These are phyloP conservation scores for Lentithecium fluviatile DNA, from an alignment of 495 filamentous ascomycete genomes.

Conservation along the genomic window DNA sequence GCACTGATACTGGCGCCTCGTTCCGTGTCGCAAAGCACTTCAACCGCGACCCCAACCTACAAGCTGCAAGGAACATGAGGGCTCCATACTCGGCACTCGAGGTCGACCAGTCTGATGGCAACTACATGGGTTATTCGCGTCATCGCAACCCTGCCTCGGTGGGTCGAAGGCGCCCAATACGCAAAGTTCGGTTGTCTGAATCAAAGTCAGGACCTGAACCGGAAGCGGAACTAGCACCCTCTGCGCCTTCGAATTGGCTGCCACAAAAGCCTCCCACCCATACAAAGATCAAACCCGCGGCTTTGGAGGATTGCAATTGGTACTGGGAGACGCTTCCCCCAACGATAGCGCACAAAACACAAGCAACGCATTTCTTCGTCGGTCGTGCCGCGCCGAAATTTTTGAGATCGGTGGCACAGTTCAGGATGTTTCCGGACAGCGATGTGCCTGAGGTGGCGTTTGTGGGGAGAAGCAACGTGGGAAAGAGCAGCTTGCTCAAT, in stretches of 20 bases:
- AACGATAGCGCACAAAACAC: slow-evolving; percentile 51
- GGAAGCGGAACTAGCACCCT: no score
- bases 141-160: no score
- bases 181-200: no score
- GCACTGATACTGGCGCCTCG: not conserved
- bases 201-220: no score
- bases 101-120: no score
- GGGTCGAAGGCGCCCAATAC: no score
- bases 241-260: no score
- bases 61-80: not conserved
- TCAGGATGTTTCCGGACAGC: slow-evolving; percentile 56
- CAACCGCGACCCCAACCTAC: not conserved
- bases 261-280: slow-evolving; percentile 10
- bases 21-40: not conserved
- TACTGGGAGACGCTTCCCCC: slow-evolving; percentile 63
- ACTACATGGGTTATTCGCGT: no score
- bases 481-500: slow-evolving; percentile 87
- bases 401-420: slow-evolving; percentile 68
- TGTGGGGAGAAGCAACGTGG: slow-evolving; percentile 85
- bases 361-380: slow-evolving; percentile 63
- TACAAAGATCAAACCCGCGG: slow-evolving; percentile 25
- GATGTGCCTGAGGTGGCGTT: slow-evolving; percentile 64
- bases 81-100: no score
- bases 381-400: slow-evolving; percentile 55
- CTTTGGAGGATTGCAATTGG: slow-evolving; percentile 42